Percentiles rank a stretch among this genome's conserved stretches.
These are phyloP conservation scores for Suillus decipiens DNA, from an alignment of 768 basidiomycete genomes.

Conservation along the genomic window DNA sequence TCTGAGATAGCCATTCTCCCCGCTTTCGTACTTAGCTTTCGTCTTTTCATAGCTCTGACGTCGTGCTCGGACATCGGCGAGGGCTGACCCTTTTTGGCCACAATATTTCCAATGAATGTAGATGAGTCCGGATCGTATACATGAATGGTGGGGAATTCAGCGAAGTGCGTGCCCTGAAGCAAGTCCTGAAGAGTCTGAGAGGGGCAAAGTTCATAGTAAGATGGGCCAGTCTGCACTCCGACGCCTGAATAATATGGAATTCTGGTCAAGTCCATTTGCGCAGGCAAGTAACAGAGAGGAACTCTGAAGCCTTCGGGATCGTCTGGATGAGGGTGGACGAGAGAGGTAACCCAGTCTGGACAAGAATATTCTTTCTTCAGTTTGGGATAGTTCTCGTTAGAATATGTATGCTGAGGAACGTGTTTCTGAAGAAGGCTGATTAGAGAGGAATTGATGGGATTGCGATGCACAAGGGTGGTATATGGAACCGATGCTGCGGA, in stretches of 20 bases:
- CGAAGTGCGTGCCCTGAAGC: constrained; percentile 65
- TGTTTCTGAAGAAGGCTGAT: constrained; percentile 50
- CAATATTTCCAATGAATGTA: constrained; percentile 58
- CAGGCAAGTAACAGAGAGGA: constrained; percentile 63
- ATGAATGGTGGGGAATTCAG: constrained; percentile 85
- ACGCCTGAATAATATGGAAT: constrained; percentile 10
- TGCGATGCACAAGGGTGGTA: constrained; percentile 65
- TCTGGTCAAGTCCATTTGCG: constrained; percentile 33
- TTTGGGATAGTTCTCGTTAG: constrained; percentile 35
- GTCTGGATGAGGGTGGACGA: constrained; percentile 54
- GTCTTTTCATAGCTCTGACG: constrained; percentile 49
- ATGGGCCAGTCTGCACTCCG: background rate
- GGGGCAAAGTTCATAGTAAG: constrained; percentile 61
- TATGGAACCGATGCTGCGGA: constrained; percentile 41
- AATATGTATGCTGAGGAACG: constrained; percentile 27
- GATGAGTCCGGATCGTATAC: constrained; percentile 59
- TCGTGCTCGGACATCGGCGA: constrained; percentile 17
- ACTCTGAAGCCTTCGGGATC: constrained; percentile 55
- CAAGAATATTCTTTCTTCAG: constrained; percentile 45
- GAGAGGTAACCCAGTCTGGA: constrained; percentile 58
- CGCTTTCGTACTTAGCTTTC: constrained; percentile 52
- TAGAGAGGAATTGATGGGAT: constrained; percentile 49
- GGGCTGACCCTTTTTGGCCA: constrained; percentile 52
- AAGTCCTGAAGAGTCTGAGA: constrained; percentile 44
- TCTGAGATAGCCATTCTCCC: constrained; percentile 58